A percentile compares a stretch with the other conserved stretches of the same genome.
Evolutionary conservation across 805 yeast species (phyloP).

Genomic region (Candida oleophila): DNA sequence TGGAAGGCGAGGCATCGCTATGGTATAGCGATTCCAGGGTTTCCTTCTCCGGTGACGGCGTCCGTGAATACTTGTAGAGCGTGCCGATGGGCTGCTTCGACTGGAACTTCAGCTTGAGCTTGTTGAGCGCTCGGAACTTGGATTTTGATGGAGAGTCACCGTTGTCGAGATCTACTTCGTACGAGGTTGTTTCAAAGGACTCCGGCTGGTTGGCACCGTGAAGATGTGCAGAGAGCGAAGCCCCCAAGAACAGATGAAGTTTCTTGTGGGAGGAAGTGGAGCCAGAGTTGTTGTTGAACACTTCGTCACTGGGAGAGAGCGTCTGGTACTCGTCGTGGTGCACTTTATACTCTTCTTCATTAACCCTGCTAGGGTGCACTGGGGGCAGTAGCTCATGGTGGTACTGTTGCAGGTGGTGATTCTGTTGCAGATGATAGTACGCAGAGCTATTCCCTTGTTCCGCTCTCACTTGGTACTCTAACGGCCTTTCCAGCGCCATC

Average conservation of each 20-base stretch:
- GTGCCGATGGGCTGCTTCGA: constrained; percentile 22
- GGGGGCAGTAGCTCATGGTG: not conserved
- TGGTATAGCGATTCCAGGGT: not conserved
- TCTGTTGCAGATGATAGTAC: not conserved
- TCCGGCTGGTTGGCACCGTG: constrained; percentile 1
- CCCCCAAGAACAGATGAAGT: not conserved
- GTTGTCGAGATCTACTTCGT: constrained; percentile 2
- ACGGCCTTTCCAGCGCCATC: not conserved
- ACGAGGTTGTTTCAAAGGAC: not conserved
- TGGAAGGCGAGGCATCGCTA: not conserved
- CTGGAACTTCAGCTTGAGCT: constrained; percentile 31
- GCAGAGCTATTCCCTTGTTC: not conserved
- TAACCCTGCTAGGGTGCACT: not conserved
- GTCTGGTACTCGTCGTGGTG: constrained; percentile 1
- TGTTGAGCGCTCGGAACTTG: constrained; percentile 30
- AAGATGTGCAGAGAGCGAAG: constrained; percentile 1
- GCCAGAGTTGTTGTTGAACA: not conserved
- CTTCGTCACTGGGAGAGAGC: constrained; percentile 10
- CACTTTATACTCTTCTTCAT: not conserved
- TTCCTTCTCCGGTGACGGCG: not conserved
- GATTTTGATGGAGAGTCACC: constrained; percentile 16
- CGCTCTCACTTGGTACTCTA: constrained; percentile 1
- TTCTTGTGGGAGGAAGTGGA: not conserved
- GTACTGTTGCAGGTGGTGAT: not conserved
- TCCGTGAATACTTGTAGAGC: not conserved